Evolutionary conservation across 148 eudicot genomes (phyloP).

Genomic region (Arctostaphylos glauca): DNA sequence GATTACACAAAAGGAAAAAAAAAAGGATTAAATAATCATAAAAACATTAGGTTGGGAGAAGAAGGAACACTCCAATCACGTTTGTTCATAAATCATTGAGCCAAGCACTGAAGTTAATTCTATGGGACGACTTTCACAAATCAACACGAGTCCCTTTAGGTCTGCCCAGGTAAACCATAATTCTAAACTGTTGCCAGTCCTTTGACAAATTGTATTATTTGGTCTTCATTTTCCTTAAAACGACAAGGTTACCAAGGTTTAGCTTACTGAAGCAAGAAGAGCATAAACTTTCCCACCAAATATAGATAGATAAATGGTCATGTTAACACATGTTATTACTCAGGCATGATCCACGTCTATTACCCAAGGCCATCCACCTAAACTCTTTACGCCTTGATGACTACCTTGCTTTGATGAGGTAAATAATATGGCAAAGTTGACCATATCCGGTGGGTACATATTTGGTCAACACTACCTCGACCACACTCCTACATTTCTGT

Average conservation of each 20-base stretch:
- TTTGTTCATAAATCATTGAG: neutral
- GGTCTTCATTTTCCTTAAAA: neutral
- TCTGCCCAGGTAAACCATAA: neutral
- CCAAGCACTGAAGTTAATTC: neutral
- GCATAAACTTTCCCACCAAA: neutral
- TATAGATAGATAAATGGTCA: neutral
- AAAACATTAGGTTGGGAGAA: neutral
- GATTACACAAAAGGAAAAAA: too few species aligned
- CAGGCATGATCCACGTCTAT: neutral
- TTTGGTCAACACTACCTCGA: neutral
- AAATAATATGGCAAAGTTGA: neutral
- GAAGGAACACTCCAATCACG: neutral
- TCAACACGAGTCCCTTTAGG: neutral
- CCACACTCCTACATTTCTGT: neutral
- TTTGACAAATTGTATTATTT: neutral
- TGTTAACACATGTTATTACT: neutral
- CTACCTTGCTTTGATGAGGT: neutral
- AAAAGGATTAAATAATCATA: too few species aligned
- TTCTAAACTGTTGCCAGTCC: neutral
- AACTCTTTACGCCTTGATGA: neutral
- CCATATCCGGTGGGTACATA: neutral
- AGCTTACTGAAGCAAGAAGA: neutral
- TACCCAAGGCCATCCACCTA: neutral
- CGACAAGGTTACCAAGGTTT: neutral
- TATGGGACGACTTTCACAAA: neutral